Evolutionary conservation across 1,284 basidiomycete species (phyloP).

Genomic region (Pyrrhoderma lamaoense): DNA sequence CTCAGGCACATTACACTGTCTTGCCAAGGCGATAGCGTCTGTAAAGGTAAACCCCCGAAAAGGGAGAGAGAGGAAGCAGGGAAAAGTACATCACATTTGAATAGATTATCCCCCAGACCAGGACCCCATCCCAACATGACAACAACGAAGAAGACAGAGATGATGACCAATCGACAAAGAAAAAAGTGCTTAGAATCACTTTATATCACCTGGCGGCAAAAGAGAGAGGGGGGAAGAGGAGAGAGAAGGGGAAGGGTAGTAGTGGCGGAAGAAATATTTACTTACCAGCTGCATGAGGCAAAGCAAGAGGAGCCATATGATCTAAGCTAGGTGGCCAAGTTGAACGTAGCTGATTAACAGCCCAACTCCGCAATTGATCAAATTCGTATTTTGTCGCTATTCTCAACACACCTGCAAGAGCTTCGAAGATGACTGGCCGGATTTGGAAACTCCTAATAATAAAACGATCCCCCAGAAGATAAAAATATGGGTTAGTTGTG

Average conservation of each 20-base stretch:
- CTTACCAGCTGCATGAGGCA: conserved; percentile 33
- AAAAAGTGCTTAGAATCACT: too few species aligned
- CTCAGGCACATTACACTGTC: conserved; percentile 26
- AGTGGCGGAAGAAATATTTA: too few species aligned
- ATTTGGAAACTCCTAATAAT: conserved; percentile 23
- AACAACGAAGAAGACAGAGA: not conserved
- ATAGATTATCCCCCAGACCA: not conserved
- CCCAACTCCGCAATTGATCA: conserved; percentile 25
- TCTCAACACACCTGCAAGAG: conserved; percentile 26
- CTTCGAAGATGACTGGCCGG: conserved; percentile 23
- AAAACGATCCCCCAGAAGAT: too few species aligned
- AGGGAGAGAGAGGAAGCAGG: too few species aligned
- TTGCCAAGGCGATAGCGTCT: conserved; percentile 25
- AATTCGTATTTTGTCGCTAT: conserved; percentile 33
- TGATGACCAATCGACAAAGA: too few species aligned
- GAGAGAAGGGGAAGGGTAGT: not conserved
- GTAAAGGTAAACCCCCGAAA: not conserved
- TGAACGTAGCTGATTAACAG: conserved; percentile 21
- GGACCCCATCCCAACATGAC: too few species aligned
- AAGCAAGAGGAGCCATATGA: conserved; percentile 24
- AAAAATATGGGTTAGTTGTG: too few species aligned
- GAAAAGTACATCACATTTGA: not conserved
- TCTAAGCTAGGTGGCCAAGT: conserved; percentile 28
- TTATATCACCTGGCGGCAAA: too few species aligned
- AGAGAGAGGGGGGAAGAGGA: not conserved